A percentile compares a stretch with the other conserved stretches of the same genome.
Conservation (phyloP, 2,329 filamentous ascomycete genomes). For the Chaetomium sp. region DNA sequence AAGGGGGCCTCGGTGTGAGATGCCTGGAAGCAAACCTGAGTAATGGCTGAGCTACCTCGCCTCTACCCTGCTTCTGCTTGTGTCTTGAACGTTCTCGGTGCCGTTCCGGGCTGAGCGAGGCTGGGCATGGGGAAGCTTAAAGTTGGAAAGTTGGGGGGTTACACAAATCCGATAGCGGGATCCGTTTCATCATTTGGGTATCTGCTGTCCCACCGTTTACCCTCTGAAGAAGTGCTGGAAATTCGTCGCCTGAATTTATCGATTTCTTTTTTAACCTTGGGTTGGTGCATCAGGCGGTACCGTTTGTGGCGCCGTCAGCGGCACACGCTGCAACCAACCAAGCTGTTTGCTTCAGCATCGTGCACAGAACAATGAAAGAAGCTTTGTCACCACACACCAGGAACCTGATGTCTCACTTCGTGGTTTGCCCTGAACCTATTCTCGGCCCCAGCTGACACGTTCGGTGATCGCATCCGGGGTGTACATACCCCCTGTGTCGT, state of each 20-base stretch:
- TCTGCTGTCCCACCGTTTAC: conserved; percentile 11
- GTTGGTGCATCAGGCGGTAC: neutral
- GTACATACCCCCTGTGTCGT: conserved; percentile 8
- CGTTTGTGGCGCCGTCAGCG: conserved; percentile 5
- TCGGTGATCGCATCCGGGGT: conserved; percentile 17
- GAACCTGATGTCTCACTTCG: conserved; percentile 24
- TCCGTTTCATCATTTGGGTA: conserved; percentile 11
- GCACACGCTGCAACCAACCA: conserved; percentile 10
- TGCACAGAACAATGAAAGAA: conserved; percentile 11
- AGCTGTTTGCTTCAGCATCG: conserved; percentile 15
- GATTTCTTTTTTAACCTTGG: neutral
- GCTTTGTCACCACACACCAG: conserved; percentile 14
- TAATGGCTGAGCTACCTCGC: conserved; percentile 17
- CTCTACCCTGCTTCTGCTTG: conserved; percentile 15
- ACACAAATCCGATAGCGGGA: neutral
- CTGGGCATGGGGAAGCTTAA: neutral
- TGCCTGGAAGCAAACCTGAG: conserved; percentile 1
- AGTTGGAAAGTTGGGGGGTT: conserved; percentile 6
- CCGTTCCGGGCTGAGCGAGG: conserved; percentile 10
- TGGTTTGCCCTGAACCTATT: conserved; percentile 19
- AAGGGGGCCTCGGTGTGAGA: neutral
- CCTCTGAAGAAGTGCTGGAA: neutral
- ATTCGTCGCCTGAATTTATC: conserved; percentile 5
- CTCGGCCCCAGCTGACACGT: conserved; percentile 18
- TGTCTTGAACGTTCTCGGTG: neutral